A percentile compares a stretch with the other conserved stretches of the same genome.
Evolutionary conservation across 129 eudicot genomes (phyloP).

Genomic region (Ambrosia artemisiifolia): DNA sequence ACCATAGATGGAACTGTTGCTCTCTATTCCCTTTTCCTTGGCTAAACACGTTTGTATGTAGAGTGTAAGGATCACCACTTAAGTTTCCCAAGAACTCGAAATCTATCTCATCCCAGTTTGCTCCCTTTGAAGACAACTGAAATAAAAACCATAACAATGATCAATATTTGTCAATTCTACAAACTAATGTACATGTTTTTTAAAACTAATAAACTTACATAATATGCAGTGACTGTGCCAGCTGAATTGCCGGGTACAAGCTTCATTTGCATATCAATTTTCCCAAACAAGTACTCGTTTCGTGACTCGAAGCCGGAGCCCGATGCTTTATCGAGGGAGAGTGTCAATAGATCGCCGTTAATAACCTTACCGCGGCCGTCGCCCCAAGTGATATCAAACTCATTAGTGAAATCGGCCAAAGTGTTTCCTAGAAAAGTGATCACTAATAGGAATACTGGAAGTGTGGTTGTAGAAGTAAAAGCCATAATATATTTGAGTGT

Average conservation of each 20-base stretch:
- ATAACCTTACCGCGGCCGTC: conserved; percentile 55
- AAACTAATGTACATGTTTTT: no score
- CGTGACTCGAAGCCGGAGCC: conserved; percentile 67
- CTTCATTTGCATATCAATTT: conserved; percentile 63
- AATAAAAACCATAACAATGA: background rate
- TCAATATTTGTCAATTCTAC: background rate
- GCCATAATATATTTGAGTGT: background rate
- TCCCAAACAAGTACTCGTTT: conserved; percentile 53
- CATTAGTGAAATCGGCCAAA: conserved; percentile 40
- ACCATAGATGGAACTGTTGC: conserved; percentile 52
- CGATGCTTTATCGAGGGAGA: conserved; percentile 48
- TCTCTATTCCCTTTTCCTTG: conserved; percentile 60
- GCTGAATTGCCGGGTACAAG: conserved; percentile 71
- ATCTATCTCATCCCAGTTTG: conserved; percentile 57
- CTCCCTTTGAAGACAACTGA: conserved; percentile 55
- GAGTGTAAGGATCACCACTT: conserved; percentile 51
- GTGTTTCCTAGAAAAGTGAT: background rate
- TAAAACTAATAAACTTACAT: conserved; percentile 36
- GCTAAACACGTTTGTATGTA: conserved; percentile 59
- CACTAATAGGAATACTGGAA: background rate
- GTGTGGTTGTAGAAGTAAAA: background rate
- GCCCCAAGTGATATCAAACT: conserved; percentile 66
- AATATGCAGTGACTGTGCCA: conserved; percentile 68
- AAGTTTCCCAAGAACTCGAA: conserved; percentile 65
- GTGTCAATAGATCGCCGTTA: conserved; percentile 41